Evolutionary conservation across 257 asterid genomes (phyloP).

Genomic region (Ocimum tenuiflorum): DNA sequence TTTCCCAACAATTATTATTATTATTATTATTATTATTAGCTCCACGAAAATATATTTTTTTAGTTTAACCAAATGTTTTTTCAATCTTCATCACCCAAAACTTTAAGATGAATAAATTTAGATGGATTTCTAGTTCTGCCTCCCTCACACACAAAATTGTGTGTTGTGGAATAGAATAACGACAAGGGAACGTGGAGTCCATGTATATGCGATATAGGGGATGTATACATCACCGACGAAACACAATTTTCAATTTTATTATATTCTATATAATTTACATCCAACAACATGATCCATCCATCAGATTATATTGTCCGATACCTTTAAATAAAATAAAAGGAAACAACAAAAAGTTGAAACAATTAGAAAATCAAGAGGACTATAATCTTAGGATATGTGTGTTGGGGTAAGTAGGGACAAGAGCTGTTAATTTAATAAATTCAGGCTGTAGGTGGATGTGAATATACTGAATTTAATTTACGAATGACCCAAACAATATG

Average conservation of each 20-base stretch:
- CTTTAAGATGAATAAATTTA: too few species aligned
- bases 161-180: neutral
- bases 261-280: neutral
- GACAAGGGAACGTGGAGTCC: neutral
- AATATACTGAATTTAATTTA: neutral
- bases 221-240: slow-evolving; percentile 15
- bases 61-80: too few species aligned
- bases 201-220: neutral
- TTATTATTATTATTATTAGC: too few species aligned
- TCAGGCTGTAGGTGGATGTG: slow-evolving; percentile 29
- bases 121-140: too few species aligned
- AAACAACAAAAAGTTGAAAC: neutral
- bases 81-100: too few species aligned
- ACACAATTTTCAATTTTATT: neutral
- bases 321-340: too few species aligned
- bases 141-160: too few species aligned
- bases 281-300: too few species aligned
- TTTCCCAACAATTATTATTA: too few species aligned
- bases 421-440: slow-evolving; percentile 10
- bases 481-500: too few species aligned
- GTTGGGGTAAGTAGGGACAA: slow-evolving; percentile 41
- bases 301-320: too few species aligned
- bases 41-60: too few species aligned
- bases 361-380: neutral
- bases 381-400: slow-evolving; percentile 17